Conservation (phyloP, 495 filamentous ascomycete species). For the Lophiotrema nucula region DNA sequence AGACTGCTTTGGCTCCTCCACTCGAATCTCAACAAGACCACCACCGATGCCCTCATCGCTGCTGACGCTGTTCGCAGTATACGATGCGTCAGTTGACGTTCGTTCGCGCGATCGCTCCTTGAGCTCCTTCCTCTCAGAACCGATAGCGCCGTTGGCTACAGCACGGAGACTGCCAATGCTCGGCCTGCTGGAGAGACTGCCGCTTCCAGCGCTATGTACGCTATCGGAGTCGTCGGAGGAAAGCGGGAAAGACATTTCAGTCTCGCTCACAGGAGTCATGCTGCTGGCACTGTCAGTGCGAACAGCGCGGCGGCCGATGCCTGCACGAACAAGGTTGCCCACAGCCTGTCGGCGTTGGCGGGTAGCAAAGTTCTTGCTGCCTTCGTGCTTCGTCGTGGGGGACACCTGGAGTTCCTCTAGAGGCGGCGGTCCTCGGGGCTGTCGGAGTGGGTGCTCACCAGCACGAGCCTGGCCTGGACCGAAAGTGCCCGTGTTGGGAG, state of each 20-base stretch:
- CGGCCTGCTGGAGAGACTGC: conserved; percentile 74
- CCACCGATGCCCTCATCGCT: conserved; percentile 59
- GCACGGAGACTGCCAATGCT: conserved; percentile 78
- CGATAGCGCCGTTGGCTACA: conserved; percentile 77
- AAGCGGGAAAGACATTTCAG: conserved; percentile 67
- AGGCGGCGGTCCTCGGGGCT: conserved; percentile 88
- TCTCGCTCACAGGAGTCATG: conserved; percentile 86
- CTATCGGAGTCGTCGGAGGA: conserved; percentile 76
- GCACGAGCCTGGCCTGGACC: conserved; percentile 89
- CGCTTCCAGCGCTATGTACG: conserved; percentile 73
- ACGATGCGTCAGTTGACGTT: conserved; percentile 48
- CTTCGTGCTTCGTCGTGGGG: conserved; percentile 90
- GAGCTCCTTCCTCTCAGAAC: conserved; percentile 68
- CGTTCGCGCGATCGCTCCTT: conserved; percentile 53
- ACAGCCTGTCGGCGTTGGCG: conserved; percentile 91
- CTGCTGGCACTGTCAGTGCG: conserved; percentile 67
- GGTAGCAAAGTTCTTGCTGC: conserved; percentile 96
- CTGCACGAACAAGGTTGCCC: conserved; percentile 85
- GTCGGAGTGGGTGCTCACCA: conserved; percentile 91
- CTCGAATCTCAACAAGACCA: conserved; percentile 51
- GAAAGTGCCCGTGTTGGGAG: conserved; percentile 83
- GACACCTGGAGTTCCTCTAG: conserved; percentile 88
- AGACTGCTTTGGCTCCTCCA: conserved; percentile 47
- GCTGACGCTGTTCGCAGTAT: conserved; percentile 62
- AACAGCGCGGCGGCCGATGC: conserved; percentile 75